phyloP scores from a whole-genome alignment of 2,329 filamentous ascomycete species.

The Cladophialophora chaetospira region DNA sequence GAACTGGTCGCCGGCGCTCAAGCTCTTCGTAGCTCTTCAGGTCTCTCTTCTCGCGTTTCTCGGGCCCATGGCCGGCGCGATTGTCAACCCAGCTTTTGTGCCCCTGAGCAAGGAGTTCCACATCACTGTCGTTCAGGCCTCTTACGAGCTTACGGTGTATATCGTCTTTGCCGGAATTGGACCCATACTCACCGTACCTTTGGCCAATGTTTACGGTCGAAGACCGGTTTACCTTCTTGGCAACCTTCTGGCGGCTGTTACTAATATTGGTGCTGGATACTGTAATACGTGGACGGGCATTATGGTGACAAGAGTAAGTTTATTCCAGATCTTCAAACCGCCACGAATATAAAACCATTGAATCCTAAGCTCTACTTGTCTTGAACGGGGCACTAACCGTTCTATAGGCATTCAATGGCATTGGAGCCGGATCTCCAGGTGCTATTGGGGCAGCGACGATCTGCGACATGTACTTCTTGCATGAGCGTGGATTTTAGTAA shows the following conservation, averaged over 20 bases:
- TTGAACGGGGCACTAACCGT: too few relatives aligned
- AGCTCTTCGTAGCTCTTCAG: conserved; percentile 35
- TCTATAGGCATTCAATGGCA: conserved; percentile 26
- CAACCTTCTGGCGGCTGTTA: conserved; percentile 23
- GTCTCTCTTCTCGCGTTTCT: conserved; percentile 38
- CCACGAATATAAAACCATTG: too few relatives aligned
- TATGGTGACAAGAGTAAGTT: conserved; percentile 25
- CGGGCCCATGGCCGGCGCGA: conserved; percentile 35
- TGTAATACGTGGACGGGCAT: conserved; percentile 27
- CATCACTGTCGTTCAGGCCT: conserved; percentile 37
- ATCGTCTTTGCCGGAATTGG: conserved; percentile 40
- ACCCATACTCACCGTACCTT: conserved; percentile 34
- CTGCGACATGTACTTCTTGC: conserved; percentile 62
- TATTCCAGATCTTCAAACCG: too few relatives aligned
- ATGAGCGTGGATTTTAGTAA: conserved; percentile 29
- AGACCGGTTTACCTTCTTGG: conserved; percentile 29
- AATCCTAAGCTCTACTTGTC: too few relatives aligned
- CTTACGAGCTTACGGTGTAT: conserved; percentile 40
- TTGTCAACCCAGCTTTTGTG: conserved; percentile 40
- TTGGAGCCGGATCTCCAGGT: conserved; percentile 38
- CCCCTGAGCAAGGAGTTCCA: conserved; percentile 37
- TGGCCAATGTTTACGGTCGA: conserved; percentile 28
- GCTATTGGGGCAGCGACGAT: conserved; percentile 62
- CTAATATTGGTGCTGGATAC: conserved; percentile 27
- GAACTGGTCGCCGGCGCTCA: conserved; percentile 23